Percentiles rank a stretch among this genome's conserved stretches.
Evolutionary conservation across 139 green algal species (phyloP).

Genomic region (Closterium sp.): DNA sequence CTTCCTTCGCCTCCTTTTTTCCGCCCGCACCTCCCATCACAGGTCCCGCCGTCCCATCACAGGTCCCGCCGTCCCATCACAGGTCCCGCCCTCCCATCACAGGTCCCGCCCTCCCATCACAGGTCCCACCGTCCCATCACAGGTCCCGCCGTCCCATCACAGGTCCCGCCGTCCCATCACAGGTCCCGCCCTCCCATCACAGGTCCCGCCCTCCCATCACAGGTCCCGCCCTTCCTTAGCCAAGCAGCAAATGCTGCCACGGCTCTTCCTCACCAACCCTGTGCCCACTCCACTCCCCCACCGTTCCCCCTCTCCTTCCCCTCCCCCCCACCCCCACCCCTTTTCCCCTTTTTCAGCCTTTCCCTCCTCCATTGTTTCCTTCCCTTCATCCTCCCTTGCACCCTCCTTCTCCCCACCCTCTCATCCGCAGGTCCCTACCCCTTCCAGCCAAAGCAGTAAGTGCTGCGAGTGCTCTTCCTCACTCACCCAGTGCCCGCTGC

Average conservation of each 20-base stretch:
- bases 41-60: no score
- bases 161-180: no score
- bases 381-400: not conserved
- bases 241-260: not conserved
- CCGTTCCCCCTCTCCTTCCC: not conserved
- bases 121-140: no score
- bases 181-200: no score
- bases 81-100: no score
- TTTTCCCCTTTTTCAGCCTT: not conserved
- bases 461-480: slow-evolving; percentile 38
- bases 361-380: not conserved
- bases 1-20: not conserved
- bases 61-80: no score
- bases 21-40: no score
- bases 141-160: no score
- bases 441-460: slow-evolving; percentile 25
- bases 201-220: no score
- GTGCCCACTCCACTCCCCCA: no score
- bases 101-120: no score
- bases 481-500: not conserved
- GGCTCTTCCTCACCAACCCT: no score
- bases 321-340: not conserved
- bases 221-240: not conserved
- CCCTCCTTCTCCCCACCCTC: not conserved
- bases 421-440: slow-evolving; percentile 36